These are phyloP conservation scores for Solanum etuberosum DNA, from an alignment of 257 asterid genomes.

Conservation along the genomic window DNA sequence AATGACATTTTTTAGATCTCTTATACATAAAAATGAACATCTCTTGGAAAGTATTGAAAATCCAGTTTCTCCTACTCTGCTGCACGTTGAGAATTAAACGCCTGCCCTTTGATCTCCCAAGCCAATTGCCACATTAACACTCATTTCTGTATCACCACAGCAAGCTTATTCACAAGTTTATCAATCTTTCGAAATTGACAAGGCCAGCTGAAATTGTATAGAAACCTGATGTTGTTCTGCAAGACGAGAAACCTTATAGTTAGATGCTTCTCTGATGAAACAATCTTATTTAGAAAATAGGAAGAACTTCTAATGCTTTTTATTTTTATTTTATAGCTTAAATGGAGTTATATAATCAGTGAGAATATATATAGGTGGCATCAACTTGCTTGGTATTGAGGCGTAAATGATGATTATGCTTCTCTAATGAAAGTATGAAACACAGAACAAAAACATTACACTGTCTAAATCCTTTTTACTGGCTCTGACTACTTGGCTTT, in stretches of 20 bases:
- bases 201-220: slow-evolving; percentile 80
- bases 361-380: background rate
- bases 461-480: background rate
- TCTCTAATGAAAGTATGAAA: background rate
- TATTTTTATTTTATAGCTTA: too few relatives aligned
- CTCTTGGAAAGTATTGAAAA: background rate
- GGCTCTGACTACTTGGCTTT: background rate
- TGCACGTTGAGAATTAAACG: slow-evolving; percentile 10
- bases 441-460: background rate
- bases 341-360: background rate
- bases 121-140: slow-evolving; percentile 68
- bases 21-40: background rate
- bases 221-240: slow-evolving; percentile 69
- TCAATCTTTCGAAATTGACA: slow-evolving; percentile 70
- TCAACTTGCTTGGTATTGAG: background rate
- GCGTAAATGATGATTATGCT: background rate
- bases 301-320: background rate
- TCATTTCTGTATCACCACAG: slow-evolving; percentile 34
- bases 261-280: background rate
- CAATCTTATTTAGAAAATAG: background rate
- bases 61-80: background rate
- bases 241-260: background rate
- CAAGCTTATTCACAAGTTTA: slow-evolving; percentile 40
- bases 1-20: background rate
- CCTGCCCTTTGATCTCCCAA: slow-evolving; percentile 71